Evolutionary conservation across 2,329 filamentous ascomycete genomes (phyloP).

Genomic region (Xylogone sp.): DNA sequence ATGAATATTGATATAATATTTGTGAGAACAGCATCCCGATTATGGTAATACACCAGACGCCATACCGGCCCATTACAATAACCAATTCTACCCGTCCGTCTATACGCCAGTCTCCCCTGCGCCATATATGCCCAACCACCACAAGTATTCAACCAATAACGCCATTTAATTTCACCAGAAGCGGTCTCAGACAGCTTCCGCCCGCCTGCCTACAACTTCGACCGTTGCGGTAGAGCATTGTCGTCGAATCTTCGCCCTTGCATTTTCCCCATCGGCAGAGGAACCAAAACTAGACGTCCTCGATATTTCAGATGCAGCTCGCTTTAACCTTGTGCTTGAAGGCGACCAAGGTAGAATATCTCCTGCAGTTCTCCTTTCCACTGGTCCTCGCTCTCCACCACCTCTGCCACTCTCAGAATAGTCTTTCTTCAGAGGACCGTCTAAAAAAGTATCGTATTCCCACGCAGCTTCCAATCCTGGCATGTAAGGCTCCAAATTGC

Average conservation of each 20-base stretch:
- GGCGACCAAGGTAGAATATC: slow-evolving; percentile 34
- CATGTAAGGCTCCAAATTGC: slow-evolving; percentile 42
- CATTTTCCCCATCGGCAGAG: slow-evolving; percentile 26
- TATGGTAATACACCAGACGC: slow-evolving; percentile 5
- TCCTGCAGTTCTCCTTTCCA: slow-evolving; percentile 34
- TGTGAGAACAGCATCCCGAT: neutral
- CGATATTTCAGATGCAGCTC: slow-evolving; percentile 49
- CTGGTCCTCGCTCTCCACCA: neutral
- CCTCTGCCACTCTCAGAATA: neutral
- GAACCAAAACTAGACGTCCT: slow-evolving; percentile 42
- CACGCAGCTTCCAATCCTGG: slow-evolving; percentile 53
- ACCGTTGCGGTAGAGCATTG: slow-evolving; percentile 17
- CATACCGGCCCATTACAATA: slow-evolving; percentile 9
- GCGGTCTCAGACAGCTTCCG: slow-evolving; percentile 22
- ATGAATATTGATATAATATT: too few relatives aligned
- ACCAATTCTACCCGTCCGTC: slow-evolving; percentile 5
- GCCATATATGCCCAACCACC: slow-evolving; percentile 6
- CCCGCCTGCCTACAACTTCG: slow-evolving; percentile 21
- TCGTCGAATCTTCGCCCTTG: slow-evolving; percentile 22
- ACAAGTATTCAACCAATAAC: slow-evolving; percentile 2
- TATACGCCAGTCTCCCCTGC: slow-evolving; percentile 20
- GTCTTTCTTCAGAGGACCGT: slow-evolving; percentile 31
- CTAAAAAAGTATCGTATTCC: slow-evolving; percentile 47
- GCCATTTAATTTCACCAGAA: slow-evolving; percentile 3
- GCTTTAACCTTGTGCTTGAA: slow-evolving; percentile 36